phyloP scores from a whole-genome alignment of 169 alveolate species.

The Plasmodium sp. region DNA sequence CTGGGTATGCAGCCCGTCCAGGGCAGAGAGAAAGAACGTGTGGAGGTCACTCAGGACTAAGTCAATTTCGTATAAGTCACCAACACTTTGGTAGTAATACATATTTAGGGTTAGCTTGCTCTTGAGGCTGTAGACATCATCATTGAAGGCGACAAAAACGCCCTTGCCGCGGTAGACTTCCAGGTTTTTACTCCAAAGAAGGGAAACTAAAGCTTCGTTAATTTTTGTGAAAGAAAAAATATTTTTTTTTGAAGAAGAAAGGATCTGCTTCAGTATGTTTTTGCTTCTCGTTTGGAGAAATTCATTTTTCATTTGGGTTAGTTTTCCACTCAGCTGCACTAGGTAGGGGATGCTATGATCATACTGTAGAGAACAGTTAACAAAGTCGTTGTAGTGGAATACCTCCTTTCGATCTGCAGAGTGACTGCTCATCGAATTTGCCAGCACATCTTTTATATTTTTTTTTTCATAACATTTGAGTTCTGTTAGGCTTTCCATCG shows the following conservation, averaged over 20 bases:
- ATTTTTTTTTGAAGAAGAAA: constrained; percentile 15
- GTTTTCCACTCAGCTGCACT: constrained; percentile 20
- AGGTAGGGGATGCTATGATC: constrained; percentile 14
- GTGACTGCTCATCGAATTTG: background rate
- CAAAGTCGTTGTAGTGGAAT: constrained; percentile 54
- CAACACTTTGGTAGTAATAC: constrained; percentile 74
- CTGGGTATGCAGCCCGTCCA: background rate
- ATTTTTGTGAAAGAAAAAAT: constrained; percentile 72
- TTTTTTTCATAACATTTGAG: constrained; percentile 71
- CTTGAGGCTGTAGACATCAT: constrained; percentile 39
- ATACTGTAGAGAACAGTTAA: constrained; percentile 10
- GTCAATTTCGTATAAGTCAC: constrained; percentile 62
- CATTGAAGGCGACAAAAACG: constrained; percentile 66
- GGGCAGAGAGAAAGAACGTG: constrained; percentile 14
- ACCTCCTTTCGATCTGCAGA: background rate
- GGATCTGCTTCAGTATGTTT: constrained; percentile 16
- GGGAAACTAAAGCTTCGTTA: constrained; percentile 31
- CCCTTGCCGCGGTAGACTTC: constrained; percentile 72
- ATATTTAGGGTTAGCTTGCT: constrained; percentile 47
- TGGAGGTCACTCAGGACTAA: constrained; percentile 46
- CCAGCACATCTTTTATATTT: constrained; percentile 33
- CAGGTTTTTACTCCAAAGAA: constrained; percentile 28
- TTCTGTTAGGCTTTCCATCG: constrained; percentile 54
- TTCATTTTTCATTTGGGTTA: constrained; percentile 16
- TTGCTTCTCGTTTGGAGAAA: constrained; percentile 9